Conservation (phyloP, 768 basidiomycete species). For the Cystofilobasidium capitatum region DNA sequence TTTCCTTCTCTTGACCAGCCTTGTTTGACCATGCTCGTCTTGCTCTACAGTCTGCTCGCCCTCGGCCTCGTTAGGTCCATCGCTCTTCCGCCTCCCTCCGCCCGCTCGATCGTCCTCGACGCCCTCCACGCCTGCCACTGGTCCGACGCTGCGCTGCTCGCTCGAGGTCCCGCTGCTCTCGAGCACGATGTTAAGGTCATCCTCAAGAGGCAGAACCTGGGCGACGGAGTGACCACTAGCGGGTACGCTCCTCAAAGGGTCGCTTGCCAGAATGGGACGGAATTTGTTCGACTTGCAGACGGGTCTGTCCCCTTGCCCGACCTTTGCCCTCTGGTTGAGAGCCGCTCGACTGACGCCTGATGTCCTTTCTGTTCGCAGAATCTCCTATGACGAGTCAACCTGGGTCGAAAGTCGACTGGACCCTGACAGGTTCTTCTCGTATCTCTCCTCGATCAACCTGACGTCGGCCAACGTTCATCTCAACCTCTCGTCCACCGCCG, state of each 20-base stretch:
- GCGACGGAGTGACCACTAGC: neutral
- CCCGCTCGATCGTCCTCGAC: too few relatives aligned
- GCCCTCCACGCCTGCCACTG: too few relatives aligned
- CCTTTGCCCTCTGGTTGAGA: neutral
- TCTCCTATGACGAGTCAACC: slow-evolving; percentile 5
- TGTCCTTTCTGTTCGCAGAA: neutral
- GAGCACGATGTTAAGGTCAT: too few relatives aligned
- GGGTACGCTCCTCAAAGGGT: neutral
- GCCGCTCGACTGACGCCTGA: neutral
- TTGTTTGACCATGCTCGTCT: too few relatives aligned
- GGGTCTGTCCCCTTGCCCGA: neutral
- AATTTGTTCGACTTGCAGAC: neutral
- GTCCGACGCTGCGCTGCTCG: too few relatives aligned
- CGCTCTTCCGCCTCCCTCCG: too few relatives aligned
- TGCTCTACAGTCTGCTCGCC: too few relatives aligned
- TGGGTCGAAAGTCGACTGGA: slow-evolving; percentile 14
- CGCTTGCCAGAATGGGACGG: neutral
- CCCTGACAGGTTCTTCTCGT: slow-evolving; percentile 13
- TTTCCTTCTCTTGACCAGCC: too few relatives aligned
- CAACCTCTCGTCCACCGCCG: slow-evolving; percentile 7
- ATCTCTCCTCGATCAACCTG: slow-evolving; percentile 22
- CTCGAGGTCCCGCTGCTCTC: too few relatives aligned
- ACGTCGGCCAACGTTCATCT: slow-evolving; percentile 22
- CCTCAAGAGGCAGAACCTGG: too few relatives aligned
- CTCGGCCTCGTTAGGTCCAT: too few relatives aligned